Base-by-base conservation (phyloP, 169 alveolate genomes). In the Plasmodium vivax region DNA sequence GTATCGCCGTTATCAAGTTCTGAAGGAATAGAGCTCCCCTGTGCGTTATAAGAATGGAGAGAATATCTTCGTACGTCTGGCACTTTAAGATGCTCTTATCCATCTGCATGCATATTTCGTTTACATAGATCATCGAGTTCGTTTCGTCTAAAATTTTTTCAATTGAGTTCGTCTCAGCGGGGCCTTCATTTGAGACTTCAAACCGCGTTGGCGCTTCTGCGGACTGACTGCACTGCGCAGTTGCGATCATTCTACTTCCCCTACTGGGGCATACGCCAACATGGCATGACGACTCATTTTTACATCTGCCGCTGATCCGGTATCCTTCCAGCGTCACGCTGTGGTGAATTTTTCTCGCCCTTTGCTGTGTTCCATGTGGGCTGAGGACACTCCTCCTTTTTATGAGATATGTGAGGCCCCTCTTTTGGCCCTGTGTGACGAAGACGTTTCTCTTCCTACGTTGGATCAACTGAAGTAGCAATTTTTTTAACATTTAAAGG, bases 11-110 rank as follows among this genome's bases (percentile, higher is more conserved):
- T 30, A 96, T 96, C 54, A 95, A 85, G 81, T 96, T 96, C 93
- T 96, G 97, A 47, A 96, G 93, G 85, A 93, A 96, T 94, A 96
- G 85, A 32, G 91, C 97, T 36, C 97, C 97, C 94, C 98, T 94
- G 79, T 96, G 98, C 8, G 98, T 96, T 19, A 96, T 95, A 54
- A 96, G 92, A 34, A 95, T 73, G 12, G 94, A 93, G 12, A 96
- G 91, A 32, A 96, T 68, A 41, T 95, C 96, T 58, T 96, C 98
- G 80, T 95, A 94, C 68, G 94, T 94, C 34, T 95, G 93, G 84
- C 97, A 96, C 58, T 58, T 85, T 41, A 83, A 71, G 82, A 96
- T 79, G 41, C 74, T 82, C 82, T 93, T 94, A 80, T 96, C 98
- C 97, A 95, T 91, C 79, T 96, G 95, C 93, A 96, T 93, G 83